phyloP scores from a whole-genome alignment of 331 rosid genomes.

The Pyrus hybrid region DNA sequence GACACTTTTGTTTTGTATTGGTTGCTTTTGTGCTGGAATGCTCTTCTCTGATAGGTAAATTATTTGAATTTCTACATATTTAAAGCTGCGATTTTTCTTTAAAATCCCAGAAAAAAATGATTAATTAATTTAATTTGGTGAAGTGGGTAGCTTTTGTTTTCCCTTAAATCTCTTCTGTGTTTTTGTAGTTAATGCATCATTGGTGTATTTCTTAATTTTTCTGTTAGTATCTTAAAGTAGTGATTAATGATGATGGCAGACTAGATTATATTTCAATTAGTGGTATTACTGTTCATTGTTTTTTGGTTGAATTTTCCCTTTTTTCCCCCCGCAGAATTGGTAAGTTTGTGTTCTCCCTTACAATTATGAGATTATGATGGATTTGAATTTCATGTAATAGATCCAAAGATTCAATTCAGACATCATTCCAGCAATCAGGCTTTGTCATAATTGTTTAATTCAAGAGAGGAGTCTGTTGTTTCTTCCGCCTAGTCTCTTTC shows the following conservation, averaged over 20 bases:
- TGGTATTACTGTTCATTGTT: background rate
- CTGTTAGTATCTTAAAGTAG: background rate
- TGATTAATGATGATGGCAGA: background rate
- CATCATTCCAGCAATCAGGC: background rate
- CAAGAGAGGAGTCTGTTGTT: background rate
- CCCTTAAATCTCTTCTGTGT: background rate
- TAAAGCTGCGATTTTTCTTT: background rate
- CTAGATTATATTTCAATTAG: background rate
- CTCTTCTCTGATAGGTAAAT: conserved; percentile 49
- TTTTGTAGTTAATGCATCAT: background rate
- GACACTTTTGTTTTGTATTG: conserved; percentile 42
- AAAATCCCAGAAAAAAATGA: background rate
- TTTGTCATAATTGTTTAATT: background rate
- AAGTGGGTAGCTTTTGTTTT: conserved; percentile 2
- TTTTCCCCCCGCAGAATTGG: background rate
- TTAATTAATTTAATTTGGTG: background rate
- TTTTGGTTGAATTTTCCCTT: background rate
- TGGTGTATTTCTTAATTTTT: background rate
- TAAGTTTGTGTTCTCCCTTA: background rate
- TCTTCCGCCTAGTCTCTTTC: background rate
- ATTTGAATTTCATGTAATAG: background rate
- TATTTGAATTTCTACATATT: background rate
- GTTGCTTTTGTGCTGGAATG: conserved; percentile 51
- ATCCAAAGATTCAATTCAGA: background rate
- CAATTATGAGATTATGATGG: background rate